Evolutionary conservation across 768 basidiomycete genomes (phyloP), one percentile per base, ranked within the genome.

Genomic region (Collybia sordida): DNA sequence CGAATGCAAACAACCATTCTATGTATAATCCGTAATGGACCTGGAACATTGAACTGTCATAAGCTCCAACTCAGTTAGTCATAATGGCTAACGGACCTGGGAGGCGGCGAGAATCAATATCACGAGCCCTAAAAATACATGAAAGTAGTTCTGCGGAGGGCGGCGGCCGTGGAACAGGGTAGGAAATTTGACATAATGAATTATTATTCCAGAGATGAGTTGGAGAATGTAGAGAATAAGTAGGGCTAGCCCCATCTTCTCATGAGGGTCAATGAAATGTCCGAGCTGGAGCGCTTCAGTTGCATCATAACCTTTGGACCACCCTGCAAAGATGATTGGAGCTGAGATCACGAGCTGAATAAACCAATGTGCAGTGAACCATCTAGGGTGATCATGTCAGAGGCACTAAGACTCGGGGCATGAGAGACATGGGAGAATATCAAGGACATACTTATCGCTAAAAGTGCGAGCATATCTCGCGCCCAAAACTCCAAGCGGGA

Each of bases 401-500:
- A 37, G 48, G 27, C 43, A 42, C 21, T 31, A 17, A 42, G 39
- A 39, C 27, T 18, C 28, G 17, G n/a, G 18, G 40, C 34, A 27
- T n/a, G n/a, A n/a, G n/a, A n/a, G n/a, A n/a, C n/a, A 31, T 6
- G 21, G 49, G 12, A 36, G 21, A n/a, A 31, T 18, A 46, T 28
- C 17, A 19, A 42, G 21, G 34, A 63, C 73, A 61, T 61, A 81
- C 73, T 59, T 66, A 34, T 62, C 65, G 21, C 70, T 78, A 54
- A 74, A 77, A 6, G 81, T 83, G 43, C 83, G 72, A 12, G 72
- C 59, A 54, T 77, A 83, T 51, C 83, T 73, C 22, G 79, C 77
- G 37, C 82, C 64, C 53, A 86, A 65, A 9, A 71, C 74, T n/a
- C 85, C 83, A 24, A 79, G 50, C 3, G 84, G 85, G 7, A 87